Base-by-base conservation (phyloP, 805 yeast species). In the Komagataella phaffii region DNA sequence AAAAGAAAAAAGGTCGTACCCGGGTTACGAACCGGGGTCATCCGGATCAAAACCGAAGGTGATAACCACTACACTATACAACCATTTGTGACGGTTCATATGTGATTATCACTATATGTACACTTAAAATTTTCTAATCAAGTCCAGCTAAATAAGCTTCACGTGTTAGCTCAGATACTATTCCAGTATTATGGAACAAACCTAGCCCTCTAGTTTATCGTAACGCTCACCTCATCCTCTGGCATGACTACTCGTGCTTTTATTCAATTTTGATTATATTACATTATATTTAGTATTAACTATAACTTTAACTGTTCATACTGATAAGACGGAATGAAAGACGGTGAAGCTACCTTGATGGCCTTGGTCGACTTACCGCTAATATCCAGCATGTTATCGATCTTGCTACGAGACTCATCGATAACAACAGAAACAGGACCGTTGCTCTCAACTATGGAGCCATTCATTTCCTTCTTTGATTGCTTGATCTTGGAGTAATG, bases 11-110 rank as follows among this genome's bases (percentile, higher is more conserved):
- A 80, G 85, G 84, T 80, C 85, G 77, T 78, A 76, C 85, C 85
- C 85, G 85, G 85, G 79, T 79, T 80, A n/a, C 85, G 86, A 80
- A 80, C 85, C 79, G 85, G 85, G 84, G 85, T 80, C 78, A 80
- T 72, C 67, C 77, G 85, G 85, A 80, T 80, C 85, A 80, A 76
- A 80, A 80, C 85, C 85, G 78, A 79, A 74, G 73, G 85, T 80
- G 85, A 80, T 80, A 79, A 80, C 85, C 85, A 79, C 85, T 80
- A 80, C 85, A 80, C 85, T 79, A 80, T 77, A 78, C 64, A 65
- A 66, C 69, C 70, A 49, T 30, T 30, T 30, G 40, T 30, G 40
- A 10, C 40, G 40, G 6, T 30, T 30, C 40, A 30, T 10, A 1
- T 4, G 12, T 14, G 10, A 4, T 30, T 14, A 30, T 10, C 1